phyloP scores from a whole-genome alignment of 441 rosid species.

The Pelargonium australe region DNA sequence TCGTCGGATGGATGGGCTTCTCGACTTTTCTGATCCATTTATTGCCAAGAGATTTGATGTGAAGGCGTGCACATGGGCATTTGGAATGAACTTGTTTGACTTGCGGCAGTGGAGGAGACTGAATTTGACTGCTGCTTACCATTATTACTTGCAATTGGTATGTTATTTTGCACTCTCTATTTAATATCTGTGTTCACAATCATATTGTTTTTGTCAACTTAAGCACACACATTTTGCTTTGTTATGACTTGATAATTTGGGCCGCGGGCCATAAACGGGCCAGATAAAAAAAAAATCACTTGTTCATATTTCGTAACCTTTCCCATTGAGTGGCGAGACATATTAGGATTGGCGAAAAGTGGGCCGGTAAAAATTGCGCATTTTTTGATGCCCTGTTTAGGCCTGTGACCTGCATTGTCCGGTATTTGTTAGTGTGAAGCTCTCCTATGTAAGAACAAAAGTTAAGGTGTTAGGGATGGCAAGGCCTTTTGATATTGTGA shows the following conservation, averaged over 20 bases:
- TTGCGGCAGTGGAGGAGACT: constrained; percentile 69
- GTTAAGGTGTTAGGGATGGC: background rate
- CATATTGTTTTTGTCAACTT: background rate
- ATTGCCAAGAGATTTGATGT: constrained; percentile 49
- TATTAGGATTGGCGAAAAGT: no score
- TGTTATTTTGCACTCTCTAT: constrained; percentile 14
- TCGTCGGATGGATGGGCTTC: constrained; percentile 48
- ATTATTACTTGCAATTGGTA: constrained; percentile 65
- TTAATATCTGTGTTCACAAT: background rate
- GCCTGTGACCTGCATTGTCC: no score
- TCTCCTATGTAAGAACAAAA: background rate
- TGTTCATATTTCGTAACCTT: no score
- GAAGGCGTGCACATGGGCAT: constrained; percentile 82
- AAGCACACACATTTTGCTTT: background rate
- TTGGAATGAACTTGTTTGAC: constrained; percentile 86
- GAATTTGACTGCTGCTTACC: constrained; percentile 57
- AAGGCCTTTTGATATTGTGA: no score
- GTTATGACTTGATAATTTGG: background rate
- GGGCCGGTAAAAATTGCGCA: no score
- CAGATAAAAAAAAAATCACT: no score
- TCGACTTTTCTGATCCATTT: constrained; percentile 68
- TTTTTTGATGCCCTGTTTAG: no score
- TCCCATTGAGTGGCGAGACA: no score
- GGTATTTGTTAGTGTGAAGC: background rate
- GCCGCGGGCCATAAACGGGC: no score